Percentiles rank a stretch among this genome's conserved stretches.
Conservation (phyloP, 2,329 filamentous ascomycete genomes). For the Phoma herbarum region DNA sequence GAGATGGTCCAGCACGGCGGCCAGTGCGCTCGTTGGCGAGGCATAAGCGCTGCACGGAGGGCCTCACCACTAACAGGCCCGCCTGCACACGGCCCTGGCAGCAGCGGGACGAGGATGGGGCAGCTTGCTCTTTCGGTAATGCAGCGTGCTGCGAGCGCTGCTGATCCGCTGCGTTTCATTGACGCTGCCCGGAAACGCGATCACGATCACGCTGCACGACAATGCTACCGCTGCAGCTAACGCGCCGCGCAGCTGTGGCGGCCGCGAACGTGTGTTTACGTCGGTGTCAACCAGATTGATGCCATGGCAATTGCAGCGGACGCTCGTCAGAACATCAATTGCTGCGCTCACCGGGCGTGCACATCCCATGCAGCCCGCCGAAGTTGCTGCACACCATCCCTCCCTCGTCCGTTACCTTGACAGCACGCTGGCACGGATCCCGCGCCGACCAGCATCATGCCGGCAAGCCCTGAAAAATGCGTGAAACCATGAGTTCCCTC, state of each 20-base stretch:
- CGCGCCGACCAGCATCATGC: conserved; percentile 35
- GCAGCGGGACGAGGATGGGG: conserved; percentile 33
- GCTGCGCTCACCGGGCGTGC: conserved; percentile 19
- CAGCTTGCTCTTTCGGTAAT: conserved; percentile 32
- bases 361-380: conserved; percentile 27
- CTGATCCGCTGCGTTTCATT: conserved; percentile 35
- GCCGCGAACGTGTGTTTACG: conserved; percentile 29
- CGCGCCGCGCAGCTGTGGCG: conserved; percentile 20
- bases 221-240: conserved; percentile 22
- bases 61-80: conserved; percentile 38
- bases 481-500: conserved; percentile 40
- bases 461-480: conserved; percentile 28
- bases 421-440: conserved; percentile 35
- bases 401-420: conserved; percentile 32
- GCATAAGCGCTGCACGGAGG: conserved; percentile 39
- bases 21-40: conserved; percentile 33
- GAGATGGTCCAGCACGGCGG: conserved; percentile 34
- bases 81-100: conserved; percentile 35
- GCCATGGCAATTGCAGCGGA: conserved; percentile 7
- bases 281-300: conserved; percentile 10
- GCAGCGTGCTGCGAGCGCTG: conserved; percentile 32
- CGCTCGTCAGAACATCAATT: not conserved
- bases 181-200: conserved; percentile 18
- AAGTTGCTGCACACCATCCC: conserved; percentile 25
- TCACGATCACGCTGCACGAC: conserved; percentile 27